Evolutionary conservation across 164 flowering plant genomes (phyloP).

Genomic region (Tetracentron sinense): DNA sequence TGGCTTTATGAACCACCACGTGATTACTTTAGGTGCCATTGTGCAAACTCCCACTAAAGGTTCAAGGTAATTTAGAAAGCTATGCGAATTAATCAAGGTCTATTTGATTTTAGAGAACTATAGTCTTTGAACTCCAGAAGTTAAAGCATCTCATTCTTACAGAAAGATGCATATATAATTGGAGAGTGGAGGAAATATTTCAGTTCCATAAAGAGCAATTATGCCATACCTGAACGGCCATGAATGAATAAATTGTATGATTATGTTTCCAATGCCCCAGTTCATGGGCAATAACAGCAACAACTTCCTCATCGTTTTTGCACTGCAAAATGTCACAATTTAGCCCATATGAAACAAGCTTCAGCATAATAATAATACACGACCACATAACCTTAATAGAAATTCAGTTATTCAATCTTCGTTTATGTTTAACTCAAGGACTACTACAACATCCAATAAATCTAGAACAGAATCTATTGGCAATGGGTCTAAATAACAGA

Average conservation of each 20-base stretch:
- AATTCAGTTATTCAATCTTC: too few relatives aligned
- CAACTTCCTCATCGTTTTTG: conserved; percentile 87
- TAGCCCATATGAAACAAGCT: conserved; percentile 5
- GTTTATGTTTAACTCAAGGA: too few relatives aligned
- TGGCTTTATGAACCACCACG: too few relatives aligned
- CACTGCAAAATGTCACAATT: conserved; percentile 47
- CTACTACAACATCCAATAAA: background rate
- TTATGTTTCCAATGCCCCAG: conserved; percentile 98
- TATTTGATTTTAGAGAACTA: background rate
- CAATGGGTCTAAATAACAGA: background rate
- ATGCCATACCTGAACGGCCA: conserved; percentile 79
- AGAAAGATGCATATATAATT: background rate
- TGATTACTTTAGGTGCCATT: too few relatives aligned
- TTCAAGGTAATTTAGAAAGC: too few relatives aligned
- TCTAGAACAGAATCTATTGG: background rate
- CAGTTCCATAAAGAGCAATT: background rate
- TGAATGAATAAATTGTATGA: conserved; percentile 84
- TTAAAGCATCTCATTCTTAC: background rate
- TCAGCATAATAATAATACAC: background rate
- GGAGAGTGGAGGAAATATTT: background rate
- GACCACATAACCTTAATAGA: background rate
- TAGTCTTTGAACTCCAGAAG: background rate
- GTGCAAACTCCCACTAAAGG: too few relatives aligned
- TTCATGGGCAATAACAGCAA: conserved; percentile 96
- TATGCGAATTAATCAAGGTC: too few relatives aligned